Evolutionary conservation across 2,329 filamentous ascomycete genomes (phyloP), one percentile per base, ranked within the genome.

Genomic region (Davidsoniella virescens): DNA sequence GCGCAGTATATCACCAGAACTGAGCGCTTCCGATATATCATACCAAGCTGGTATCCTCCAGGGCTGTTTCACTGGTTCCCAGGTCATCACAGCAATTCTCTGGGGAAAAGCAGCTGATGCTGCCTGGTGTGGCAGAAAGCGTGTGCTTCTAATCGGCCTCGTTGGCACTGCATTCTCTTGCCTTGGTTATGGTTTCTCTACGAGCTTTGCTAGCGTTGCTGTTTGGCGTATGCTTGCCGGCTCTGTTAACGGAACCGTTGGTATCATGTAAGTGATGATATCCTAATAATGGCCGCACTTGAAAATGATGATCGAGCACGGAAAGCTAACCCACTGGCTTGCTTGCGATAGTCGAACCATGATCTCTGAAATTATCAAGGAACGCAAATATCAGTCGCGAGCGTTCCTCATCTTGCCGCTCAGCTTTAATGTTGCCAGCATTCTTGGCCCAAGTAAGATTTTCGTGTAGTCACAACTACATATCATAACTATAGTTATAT

Each of bases 181-280:
- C 55, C 57, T 87, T 14, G 83, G 83, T 0, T 84, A 86, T 59
- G 83, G 82, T 0, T 87, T 87, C 59, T 78, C 80, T 3, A 72
- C 67, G 25, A 79, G 69, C 3, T 86, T 87, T 58, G 67, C 65
- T 12, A 67, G 70, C 60, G 82, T 82, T 0, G 72, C 81, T 1
- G 69, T 78, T 43, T 87, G 82, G 67, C 68, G 84, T 5, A 72
- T 70, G 9, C 59, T 84, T 36, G 82, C 81, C 1, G 84, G 84
- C 23, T 66, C 62, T 3, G 62, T 71, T 36, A 72, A 72, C 52
- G 69, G 69, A 4, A 70, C 68, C 3, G 69, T 72, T 39, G 69
- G 69, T 1, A 70, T 71, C 45, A 67, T 71, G 65, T 68, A 55
- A 65, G 65, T 60, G 12, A 33, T 8, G 29, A 33, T 12, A 33